Evolutionary conservation across 164 flowering plant genomes (phyloP), one percentile per base, ranked within the genome.

Genomic region (Litsea cubeba): DNA sequence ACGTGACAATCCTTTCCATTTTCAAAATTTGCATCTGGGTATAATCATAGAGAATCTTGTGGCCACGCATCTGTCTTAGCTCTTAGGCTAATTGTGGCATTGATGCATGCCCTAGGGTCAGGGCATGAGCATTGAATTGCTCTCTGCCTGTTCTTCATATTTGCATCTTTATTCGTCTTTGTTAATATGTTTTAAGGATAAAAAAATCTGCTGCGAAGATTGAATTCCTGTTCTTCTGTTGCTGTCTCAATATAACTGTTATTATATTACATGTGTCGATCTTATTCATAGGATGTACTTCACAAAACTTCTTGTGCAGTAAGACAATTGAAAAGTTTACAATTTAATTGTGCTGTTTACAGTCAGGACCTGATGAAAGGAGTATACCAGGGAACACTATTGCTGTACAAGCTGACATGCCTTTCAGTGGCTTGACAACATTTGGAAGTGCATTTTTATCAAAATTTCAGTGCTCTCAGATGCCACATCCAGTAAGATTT

Each of bases 371-470:
- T 71, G 99, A 96, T 84, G 97, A 87, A 76, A 88, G 99, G 83
- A 92, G 97, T 78, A 83, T 94, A 75, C 97, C 98, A 7, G 98
- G 99, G 62, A 96, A 96, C 76, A 96, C 98, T 12, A 77, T 96
- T 80, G 98, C 98, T 69, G 98, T 95, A 71, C 98, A 95, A 79
- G 99, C 99, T 50, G 98, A 94, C 82, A 92, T 94, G 98, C 99
- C 99, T 72, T 96, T 83, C 70, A 86, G 89, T 82, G 98, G 99
- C 71, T 87, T 96, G 32, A 91, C 97, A 70, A 85, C 88, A 35
- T 96, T 96, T 82, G 99, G 99, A 79, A 82, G 90, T 50, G 88
- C 99, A 50, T 96, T 96, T 83, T 89, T 96, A 80, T 96, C 99
- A 67, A 96, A 96, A 80, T 96, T 96, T 79, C 87, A 96, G 86